Conservation (phyloP, 768 basidiomycete genomes). For the Tulasnella sp. region DNA sequence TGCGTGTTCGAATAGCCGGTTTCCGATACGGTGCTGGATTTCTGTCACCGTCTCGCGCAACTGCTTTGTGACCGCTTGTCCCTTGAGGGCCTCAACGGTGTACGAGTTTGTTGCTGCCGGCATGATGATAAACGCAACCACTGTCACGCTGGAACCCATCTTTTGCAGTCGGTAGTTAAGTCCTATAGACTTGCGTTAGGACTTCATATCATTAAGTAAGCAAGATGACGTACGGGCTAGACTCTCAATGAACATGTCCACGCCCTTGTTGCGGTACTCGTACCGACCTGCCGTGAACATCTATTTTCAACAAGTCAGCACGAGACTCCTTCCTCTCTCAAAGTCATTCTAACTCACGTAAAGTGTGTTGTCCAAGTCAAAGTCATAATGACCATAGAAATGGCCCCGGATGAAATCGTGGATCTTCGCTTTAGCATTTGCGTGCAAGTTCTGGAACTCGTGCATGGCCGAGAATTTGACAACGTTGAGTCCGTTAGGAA, state of each 20-base stretch:
- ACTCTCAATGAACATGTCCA: constrained; percentile 98
- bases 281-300: constrained; percentile 99
- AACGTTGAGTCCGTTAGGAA: constrained; percentile 96
- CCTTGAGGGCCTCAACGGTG: constrained; percentile 94
- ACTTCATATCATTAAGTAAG: too few species aligned
- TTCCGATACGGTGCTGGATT: constrained; percentile 87
- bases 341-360: constrained; percentile 41
- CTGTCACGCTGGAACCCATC: constrained; percentile 59
- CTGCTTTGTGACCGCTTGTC: constrained; percentile 95
- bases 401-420: constrained; percentile 96
- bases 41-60: constrained; percentile 91
- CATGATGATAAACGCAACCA: constrained; percentile 99
- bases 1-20: constrained; percentile 86
- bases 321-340: constrained; percentile 10
- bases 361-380: constrained; percentile 84
- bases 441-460: constrained; percentile 95
- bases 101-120: constrained; percentile 93
- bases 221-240: constrained; percentile 54
- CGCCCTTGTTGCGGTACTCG: constrained; percentile 98
- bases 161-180: constrained; percentile 55
- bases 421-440: constrained; percentile 90
- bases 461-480: constrained; percentile 99
- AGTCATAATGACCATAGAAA: constrained; percentile 96
- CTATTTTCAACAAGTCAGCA: constrained; percentile 31
- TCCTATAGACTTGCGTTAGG: constrained; percentile 21